Percentiles rank a stretch among this genome's conserved stretches.
Evolutionary conservation across 176 grass and related monocot genomes (phyloP).

Genomic region (Dendrocalamus sinicus): DNA sequence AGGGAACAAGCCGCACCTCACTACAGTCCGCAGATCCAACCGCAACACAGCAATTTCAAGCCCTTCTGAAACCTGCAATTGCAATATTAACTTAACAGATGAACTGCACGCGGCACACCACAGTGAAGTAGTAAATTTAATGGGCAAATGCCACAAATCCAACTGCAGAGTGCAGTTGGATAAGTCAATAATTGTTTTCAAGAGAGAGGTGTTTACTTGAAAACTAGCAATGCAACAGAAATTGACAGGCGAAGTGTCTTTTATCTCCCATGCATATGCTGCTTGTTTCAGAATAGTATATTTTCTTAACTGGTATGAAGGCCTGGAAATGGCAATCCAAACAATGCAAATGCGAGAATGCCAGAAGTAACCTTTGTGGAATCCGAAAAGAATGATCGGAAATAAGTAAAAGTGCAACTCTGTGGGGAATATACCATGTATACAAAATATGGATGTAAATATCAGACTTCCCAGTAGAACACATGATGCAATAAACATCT

Average conservation of each 20-base stretch:
- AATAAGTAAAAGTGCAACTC: neutral
- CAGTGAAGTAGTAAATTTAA: neutral
- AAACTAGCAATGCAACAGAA: neutral
- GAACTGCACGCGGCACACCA: neutral
- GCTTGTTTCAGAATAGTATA: neutral
- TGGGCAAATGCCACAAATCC: neutral
- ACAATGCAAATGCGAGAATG: neutral
- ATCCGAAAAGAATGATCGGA: neutral
- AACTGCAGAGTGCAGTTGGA: neutral
- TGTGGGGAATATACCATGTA: neutral
- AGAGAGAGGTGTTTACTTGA: neutral
- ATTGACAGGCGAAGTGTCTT: neutral
- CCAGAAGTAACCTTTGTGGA: neutral
- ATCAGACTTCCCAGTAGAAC: neutral
- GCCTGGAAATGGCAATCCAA: neutral
- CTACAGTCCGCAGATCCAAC: neutral
- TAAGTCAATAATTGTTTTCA: neutral
- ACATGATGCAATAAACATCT: neutral
- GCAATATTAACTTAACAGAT: neutral
- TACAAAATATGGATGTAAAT: neutral
- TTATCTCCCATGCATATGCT: neutral
- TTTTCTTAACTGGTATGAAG: neutral
- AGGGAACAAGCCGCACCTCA: neutral
- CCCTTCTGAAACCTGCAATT: neutral
- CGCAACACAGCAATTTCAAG: neutral